These are phyloP conservation scores for Aspergillus unguis DNA, from an alignment of 2,329 filamentous ascomycete genomes.

Conservation along the genomic window DNA sequence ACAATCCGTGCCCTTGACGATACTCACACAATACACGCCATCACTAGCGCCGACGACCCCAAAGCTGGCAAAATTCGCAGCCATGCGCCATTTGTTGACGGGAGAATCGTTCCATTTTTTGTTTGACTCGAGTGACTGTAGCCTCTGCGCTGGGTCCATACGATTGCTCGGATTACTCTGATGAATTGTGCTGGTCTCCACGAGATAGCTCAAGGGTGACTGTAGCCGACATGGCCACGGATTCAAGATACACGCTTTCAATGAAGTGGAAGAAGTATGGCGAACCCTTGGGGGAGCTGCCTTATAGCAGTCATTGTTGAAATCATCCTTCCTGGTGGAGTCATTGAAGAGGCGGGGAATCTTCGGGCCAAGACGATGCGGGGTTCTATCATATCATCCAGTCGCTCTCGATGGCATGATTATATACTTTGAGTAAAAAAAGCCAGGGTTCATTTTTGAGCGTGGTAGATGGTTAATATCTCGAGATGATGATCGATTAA, in stretches of 20 bases:
- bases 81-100: constrained; percentile 18
- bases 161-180: constrained; percentile 3
- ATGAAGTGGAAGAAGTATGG: neutral
- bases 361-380: neutral
- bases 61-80: constrained; percentile 52
- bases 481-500: neutral
- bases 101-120: constrained; percentile 18
- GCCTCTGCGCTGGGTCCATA: constrained; percentile 3
- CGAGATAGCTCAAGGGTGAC: constrained; percentile 3
- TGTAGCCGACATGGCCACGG: constrained; percentile 1
- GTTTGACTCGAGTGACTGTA: constrained; percentile 10
- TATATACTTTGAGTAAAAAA: too few species aligned
- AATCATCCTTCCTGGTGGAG: neutral
- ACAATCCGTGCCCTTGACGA: constrained; percentile 6
- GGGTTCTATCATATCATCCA: neutral
- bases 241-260: too few species aligned
- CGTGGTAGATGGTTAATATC: neutral
- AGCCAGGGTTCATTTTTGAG: too few species aligned
- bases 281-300: neutral
- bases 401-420: neutral
- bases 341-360: constrained; percentile 4
- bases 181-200: neutral
- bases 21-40: constrained; percentile 52
- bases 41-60: constrained; percentile 55
- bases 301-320: neutral